Evolutionary conservation across 1,139 yeast species (phyloP), one percentile per base, ranked within the genome.

Genomic region (Sugiyamaella japonica): DNA sequence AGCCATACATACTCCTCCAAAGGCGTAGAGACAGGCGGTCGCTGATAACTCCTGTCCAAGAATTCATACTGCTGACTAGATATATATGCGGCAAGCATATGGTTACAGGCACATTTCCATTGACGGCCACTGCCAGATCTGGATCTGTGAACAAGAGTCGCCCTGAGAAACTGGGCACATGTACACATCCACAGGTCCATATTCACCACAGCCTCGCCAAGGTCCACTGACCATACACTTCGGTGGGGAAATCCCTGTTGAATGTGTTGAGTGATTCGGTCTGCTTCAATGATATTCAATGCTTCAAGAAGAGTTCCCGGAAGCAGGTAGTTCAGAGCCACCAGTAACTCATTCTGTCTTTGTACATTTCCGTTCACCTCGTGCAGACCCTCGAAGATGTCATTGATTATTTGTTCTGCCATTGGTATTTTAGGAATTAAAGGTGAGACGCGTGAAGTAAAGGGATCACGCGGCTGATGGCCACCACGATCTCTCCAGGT

Each of bases 261-360:
- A 1, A 7, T 16, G 56, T 60, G 60, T 10, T 44, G 39, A 36
- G 37, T 36, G 10, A 57, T 56, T 41, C 44, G 43, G 39, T 58
- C 58, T 4, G 50, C 39, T 37, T 65, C 67, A 2, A 66, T 54
- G 16, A 58, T 46, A 17, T 60, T 61, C 36, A 66, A 31, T 1
- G 67, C 67, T n/a, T 45, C 53, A 12, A 58, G 50, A 12, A 66
- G 54, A 13, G 52, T 41, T 7, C 59, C 55, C 1, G 69, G 68
- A 13, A 64, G 67, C 57, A 63, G 55, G 37, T 57, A 61, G 17
- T 59, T 50, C 44, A 66, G 56, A 4, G 62, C 59, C n/a, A 56
- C 67, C 9, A 65, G 47, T 2, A 52, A 10, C 31, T 32, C 45
- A 50, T 31, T 59, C 59, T 44, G 61, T n/a, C 32, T 38, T 8